Percentiles rank a stretch among this genome's conserved stretches.
These are phyloP conservation scores for Spirogloea muscicola DNA, from an alignment of 139 green algal genomes.

Conservation along the genomic window DNA sequence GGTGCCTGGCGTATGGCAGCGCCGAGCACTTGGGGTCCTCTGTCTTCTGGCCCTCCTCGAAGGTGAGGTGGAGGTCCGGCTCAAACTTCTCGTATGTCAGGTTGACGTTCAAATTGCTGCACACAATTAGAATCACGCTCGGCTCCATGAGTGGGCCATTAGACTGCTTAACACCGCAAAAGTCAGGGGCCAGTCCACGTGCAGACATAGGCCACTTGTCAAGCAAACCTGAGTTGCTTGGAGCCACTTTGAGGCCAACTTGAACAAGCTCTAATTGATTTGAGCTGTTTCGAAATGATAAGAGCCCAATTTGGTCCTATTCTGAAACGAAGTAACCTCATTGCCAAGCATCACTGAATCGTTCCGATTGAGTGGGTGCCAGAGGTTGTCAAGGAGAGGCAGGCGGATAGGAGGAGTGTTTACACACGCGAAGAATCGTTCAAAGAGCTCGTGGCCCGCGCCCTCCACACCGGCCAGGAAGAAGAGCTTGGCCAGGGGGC, in stretches of 20 bases:
- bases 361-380: not conserved
- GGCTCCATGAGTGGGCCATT: not conserved
- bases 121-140: not conserved
- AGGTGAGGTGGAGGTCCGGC: constrained; percentile 29
- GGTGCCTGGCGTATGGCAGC: constrained; percentile 9
- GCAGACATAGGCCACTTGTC: not conserved
- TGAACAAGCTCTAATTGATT: no score
- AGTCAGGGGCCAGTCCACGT: not conserved
- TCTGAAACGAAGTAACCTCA: not conserved
- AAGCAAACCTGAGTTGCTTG: not conserved
- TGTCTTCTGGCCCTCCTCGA: not conserved
- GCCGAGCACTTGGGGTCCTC: not conserved
- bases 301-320: not conserved
- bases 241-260: not conserved
- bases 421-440: constrained; percentile 1
- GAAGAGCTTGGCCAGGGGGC: not conserved
- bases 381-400: not conserved
- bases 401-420: not conserved
- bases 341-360: not conserved
- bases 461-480: constrained; percentile 3
- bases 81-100: constrained; percentile 7
- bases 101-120: constrained; percentile 27
- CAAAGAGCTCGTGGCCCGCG: constrained; percentile 17
- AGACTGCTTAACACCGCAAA: not conserved
- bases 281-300: no score